Evolutionary conservation across 2,329 filamentous ascomycete genomes (phyloP).

Genomic region (Fusarium multiceps): DNA sequence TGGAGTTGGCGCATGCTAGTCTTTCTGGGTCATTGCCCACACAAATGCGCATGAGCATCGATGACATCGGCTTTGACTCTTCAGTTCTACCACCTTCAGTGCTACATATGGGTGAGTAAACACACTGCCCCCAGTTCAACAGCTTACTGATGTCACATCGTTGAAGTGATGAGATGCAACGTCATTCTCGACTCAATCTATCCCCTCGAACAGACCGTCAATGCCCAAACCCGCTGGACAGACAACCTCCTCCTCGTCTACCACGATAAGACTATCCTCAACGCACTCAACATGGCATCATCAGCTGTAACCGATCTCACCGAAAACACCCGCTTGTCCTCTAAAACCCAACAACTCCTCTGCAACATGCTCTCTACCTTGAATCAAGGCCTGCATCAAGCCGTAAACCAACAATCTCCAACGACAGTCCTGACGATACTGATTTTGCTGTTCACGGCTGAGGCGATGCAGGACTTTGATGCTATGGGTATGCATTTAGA

Average conservation of each 20-base stretch:
- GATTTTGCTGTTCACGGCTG: neutral
- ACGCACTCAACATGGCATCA: neutral
- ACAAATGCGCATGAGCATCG: neutral
- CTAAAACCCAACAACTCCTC: neutral
- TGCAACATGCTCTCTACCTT: neutral
- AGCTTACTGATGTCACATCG: accelerated
- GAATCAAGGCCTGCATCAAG: neutral
- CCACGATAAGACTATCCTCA: neutral
- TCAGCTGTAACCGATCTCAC: neutral
- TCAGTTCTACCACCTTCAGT: neutral
- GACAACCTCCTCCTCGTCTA: neutral
- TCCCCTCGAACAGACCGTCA: neutral
- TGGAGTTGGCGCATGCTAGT: neutral
- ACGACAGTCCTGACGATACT: neutral
- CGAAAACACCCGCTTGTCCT: neutral
- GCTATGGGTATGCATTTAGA: neutral
- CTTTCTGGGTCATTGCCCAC: neutral
- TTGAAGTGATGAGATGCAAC: neutral
- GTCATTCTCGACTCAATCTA: neutral
- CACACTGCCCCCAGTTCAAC: accelerated
- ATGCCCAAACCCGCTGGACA: neutral
- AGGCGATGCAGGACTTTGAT: neutral
- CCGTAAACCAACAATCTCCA: neutral
- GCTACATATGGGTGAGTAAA: neutral
- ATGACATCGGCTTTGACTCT: neutral